Evolutionary conservation across 1,284 basidiomycete genomes (phyloP).

Genomic region (Amylostereum areolatum): DNA sequence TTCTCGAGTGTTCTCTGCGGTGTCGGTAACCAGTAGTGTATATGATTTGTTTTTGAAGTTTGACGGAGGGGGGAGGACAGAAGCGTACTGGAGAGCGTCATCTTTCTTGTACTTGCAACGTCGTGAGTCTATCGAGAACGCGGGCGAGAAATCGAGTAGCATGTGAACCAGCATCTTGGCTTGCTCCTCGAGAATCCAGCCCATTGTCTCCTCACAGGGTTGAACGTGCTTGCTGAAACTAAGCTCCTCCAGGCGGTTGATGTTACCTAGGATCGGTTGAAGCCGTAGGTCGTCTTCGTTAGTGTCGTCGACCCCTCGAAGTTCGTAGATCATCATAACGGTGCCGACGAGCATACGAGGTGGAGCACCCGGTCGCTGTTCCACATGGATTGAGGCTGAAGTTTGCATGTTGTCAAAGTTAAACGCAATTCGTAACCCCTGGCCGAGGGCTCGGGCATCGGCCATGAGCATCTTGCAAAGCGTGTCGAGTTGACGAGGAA

Average conservation of each 20-base stretch:
- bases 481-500: background rate
- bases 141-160: background rate
- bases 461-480: background rate
- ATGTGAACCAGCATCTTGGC: constrained; percentile 3
- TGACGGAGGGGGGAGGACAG: background rate
- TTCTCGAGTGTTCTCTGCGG: background rate
- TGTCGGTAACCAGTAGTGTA: background rate
- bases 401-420: constrained; percentile 1
- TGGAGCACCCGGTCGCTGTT: background rate
- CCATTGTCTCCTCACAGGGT: background rate
- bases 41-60: background rate
- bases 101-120: no score
- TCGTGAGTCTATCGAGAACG: no score
- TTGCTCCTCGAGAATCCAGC: background rate
- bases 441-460: background rate
- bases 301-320: background rate
- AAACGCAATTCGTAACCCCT: background rate
- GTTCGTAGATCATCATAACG: background rate
- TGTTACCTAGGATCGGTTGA: background rate
- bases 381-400: background rate
- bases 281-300: background rate
- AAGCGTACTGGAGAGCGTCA: background rate
- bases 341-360: background rate
- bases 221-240: background rate
- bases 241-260: background rate